Evolutionary conservation across 345 rosid genomes (phyloP).

Genomic region (Eucalyptus fibrosa): DNA sequence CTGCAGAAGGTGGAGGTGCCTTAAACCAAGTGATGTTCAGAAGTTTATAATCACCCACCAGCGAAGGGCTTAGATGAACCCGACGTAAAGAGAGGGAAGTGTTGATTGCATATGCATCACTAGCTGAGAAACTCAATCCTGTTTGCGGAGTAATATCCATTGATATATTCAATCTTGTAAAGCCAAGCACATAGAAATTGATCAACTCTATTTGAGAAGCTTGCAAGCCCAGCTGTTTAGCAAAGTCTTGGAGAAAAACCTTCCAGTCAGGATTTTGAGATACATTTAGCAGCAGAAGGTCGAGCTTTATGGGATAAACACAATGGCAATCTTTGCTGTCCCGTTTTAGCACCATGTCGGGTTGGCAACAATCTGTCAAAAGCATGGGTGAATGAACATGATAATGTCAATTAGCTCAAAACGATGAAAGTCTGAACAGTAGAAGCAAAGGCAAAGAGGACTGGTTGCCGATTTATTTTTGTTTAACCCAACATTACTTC

Average conservation of each 20-base stretch:
- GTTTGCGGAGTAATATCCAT: conserved; percentile 88
- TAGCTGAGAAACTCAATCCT: conserved; percentile 68
- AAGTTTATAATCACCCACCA: conserved; percentile 80
- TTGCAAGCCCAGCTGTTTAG: conserved; percentile 68
- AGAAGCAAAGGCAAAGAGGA: neutral
- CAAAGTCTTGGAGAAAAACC: conserved; percentile 52
- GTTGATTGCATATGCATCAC: conserved; percentile 65
- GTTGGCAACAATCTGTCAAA: conserved; percentile 78
- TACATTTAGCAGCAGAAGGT: conserved; percentile 81
- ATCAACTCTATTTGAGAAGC: conserved; percentile 76
- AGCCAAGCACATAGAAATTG: conserved; percentile 62
- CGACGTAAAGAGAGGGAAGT: conserved; percentile 57
- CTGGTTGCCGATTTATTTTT: neutral
- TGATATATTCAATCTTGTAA: conserved; percentile 75
- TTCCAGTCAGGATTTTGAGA: conserved; percentile 71
- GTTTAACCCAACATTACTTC: neutral
- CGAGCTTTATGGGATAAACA: conserved; percentile 96
- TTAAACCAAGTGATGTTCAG: conserved; percentile 84
- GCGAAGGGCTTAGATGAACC: conserved; percentile 50
- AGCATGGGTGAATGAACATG: neutral
- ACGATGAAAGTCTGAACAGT: neutral
- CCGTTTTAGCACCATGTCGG: conserved; percentile 60
- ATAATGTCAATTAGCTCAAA: neutral
- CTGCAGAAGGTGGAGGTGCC: conserved; percentile 68
- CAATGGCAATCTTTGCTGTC: conserved; percentile 72